Base-by-base conservation (phyloP, 2,329 filamentous ascomycete genomes). In the Elsinoe ampelina region DNA sequence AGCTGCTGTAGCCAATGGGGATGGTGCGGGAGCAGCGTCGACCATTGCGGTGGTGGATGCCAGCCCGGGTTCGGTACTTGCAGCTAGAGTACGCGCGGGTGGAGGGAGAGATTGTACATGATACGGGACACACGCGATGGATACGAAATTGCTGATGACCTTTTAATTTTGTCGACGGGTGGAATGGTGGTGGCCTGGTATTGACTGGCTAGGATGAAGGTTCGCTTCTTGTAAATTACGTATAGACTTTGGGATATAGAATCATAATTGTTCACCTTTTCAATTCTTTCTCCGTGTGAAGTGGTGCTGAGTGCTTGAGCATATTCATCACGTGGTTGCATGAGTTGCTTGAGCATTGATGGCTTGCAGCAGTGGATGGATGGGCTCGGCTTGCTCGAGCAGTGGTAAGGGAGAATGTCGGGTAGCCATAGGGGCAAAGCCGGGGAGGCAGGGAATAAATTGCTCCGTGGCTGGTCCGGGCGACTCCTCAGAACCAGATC, bases 31-130 rank as follows among this genome's bases (percentile, higher is more conserved):
- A 62, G 57, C 38, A n/a, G 70, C 66, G 55, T 66, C 61, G 58
- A 66, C 17, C 72, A 76, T 6, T 81, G 77, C 61, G 61, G 59
- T 19, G 48, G 54, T 34, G 64, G 63, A 11, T 66, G 63, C 58
- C 64, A 66, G 50, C 54, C 61, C 42, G 59, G 58, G 5, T 66
- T 63, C 43, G 64, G 63, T 19, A 50, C 57, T 5, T 65, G 63
- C 45, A 54, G 58, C 45, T 50, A 45, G 42, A 30, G 32, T 13
- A 50, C 20, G 11, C 2, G 22, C 22, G 12, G 13, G 11, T 17
- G 11, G 15, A 20, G 32, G 12, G 6, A 35, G 19, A 35, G n/a
- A 10, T 35, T 50, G 45, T 50, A 50, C 22, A 50, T 11, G 41
- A 26, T 15, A 50, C 19, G 45, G 26, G 45, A 50, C 45, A 15